Evolutionary conservation across 305 asterid genomes (phyloP).

Genomic region (Fraxinus greggii): DNA sequence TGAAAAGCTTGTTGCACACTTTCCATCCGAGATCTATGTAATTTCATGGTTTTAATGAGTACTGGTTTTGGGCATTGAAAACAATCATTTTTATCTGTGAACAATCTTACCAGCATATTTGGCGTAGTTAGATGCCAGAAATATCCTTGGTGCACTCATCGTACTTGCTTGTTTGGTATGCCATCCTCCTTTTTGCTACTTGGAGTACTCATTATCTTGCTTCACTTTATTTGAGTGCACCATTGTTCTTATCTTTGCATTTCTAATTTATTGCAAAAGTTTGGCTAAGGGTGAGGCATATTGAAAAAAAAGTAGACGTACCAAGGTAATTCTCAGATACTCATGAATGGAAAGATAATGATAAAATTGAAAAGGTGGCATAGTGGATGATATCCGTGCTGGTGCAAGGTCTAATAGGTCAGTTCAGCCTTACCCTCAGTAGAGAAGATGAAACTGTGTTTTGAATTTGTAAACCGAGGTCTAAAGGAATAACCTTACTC

Average conservation of each 20-base stretch:
- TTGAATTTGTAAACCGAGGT: slow-evolving; percentile 11
- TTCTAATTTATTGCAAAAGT: background rate
- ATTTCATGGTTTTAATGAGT: slow-evolving; percentile 10
- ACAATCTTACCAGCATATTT: background rate
- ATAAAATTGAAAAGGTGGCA: slow-evolving; percentile 1
- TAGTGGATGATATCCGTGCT: background rate
- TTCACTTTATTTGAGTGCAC: slow-evolving; percentile 1
- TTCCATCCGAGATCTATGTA: slow-evolving; percentile 11
- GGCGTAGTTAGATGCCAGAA: slow-evolving; percentile 1
- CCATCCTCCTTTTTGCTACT: slow-evolving; percentile 14
- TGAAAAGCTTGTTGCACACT: background rate
- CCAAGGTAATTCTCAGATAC: background rate
- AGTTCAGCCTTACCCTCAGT: slow-evolving; percentile 1
- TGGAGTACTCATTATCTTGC: slow-evolving; percentile 1
- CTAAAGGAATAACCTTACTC: background rate
- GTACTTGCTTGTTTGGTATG: slow-evolving; percentile 4
- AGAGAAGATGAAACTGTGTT: slow-evolving; percentile 16
- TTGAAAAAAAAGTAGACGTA: background rate
- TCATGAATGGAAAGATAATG: slow-evolving; percentile 5
- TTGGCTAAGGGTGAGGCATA: background rate
- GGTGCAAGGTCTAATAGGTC: slow-evolving; percentile 5
- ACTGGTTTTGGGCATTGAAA: background rate
- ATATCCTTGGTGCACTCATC: slow-evolving; percentile 3
- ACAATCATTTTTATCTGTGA: background rate
- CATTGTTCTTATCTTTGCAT: background rate